Evolutionary conservation across 2,329 filamentous ascomycete species (phyloP).

Genomic region (Pyrenochaeta sp.): DNA sequence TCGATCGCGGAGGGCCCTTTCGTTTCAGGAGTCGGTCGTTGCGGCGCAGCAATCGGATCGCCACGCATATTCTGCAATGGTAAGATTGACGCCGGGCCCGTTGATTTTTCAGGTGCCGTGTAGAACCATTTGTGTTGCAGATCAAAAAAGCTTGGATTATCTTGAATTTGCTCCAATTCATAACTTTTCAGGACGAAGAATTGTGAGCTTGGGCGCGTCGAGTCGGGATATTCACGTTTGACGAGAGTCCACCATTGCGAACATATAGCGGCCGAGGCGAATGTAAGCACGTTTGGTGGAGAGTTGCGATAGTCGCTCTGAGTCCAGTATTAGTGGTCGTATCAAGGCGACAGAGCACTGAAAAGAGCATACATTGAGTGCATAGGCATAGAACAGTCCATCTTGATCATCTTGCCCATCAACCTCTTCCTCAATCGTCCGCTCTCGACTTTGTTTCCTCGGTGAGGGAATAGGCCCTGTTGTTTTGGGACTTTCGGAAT

Average conservation of each 20-base stretch:
- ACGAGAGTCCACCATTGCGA: constrained; percentile 46
- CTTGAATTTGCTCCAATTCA: constrained; percentile 44
- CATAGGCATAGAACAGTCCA: constrained; percentile 46
- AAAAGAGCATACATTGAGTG: constrained; percentile 39
- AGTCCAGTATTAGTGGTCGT: no score
- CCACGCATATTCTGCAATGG: constrained; percentile 40
- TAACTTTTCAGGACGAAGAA: constrained; percentile 45
- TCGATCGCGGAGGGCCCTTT: constrained; percentile 26
- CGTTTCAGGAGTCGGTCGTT: constrained; percentile 11
- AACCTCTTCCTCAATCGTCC: constrained; percentile 6
- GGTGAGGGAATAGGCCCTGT: constrained; percentile 22
- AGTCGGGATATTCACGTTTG: constrained; percentile 37
- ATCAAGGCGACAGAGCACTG: no score
- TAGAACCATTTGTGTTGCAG: constrained; percentile 47
- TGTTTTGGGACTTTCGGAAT: constrained; percentile 27
- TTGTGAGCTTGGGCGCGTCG: constrained; percentile 39
- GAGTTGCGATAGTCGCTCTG: constrained; percentile 42
- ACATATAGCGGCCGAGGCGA: constrained; percentile 40
- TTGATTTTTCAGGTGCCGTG: constrained; percentile 31
- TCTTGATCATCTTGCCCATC: constrained; percentile 18
- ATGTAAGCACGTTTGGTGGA: constrained; percentile 44
- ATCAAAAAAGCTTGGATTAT: constrained; percentile 36
- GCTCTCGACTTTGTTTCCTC: constrained; percentile 18
- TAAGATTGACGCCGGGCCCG: constrained; percentile 30
- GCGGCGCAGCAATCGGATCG: constrained; percentile 20